Evolutionary conservation across 2,329 filamentous ascomycete genomes (phyloP).

Genomic region (Cyclaneusma minus): DNA sequence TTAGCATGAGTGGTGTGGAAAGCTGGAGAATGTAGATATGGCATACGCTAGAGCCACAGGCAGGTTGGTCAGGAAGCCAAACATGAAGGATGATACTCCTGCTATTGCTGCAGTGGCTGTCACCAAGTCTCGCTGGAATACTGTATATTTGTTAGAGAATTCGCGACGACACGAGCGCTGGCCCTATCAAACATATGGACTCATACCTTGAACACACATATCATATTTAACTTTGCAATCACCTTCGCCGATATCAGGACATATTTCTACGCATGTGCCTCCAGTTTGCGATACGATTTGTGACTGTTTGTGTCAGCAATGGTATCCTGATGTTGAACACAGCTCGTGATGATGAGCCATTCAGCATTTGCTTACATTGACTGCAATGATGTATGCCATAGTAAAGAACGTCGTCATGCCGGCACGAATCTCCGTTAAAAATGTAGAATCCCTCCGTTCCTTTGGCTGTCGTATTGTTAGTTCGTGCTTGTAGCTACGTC

Average conservation of each 20-base stretch:
- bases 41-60: conserved; percentile 60
- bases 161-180: not conserved
- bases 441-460: conserved; percentile 51
- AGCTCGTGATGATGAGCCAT: not conserved
- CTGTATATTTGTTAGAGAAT: conserved; percentile 28
- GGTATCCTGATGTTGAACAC: conserved; percentile 11
- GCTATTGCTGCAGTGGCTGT: conserved; percentile 73
- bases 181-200: no score
- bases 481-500: not conserved
- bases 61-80: conserved; percentile 70
- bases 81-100: conserved; percentile 58
- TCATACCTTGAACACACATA: no score
- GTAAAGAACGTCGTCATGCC: conserved; percentile 68
- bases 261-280: conserved; percentile 60
- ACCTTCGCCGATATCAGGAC: no score
- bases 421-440: conserved; percentile 65
- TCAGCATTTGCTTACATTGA: conserved; percentile 31
- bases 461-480: conserved; percentile 31
- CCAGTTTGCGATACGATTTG: conserved; percentile 61
- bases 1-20: conserved; percentile 1
- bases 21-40: not conserved
- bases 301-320: conserved; percentile 32
- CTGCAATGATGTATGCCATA: conserved; percentile 76
- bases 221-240: conserved; percentile 36
- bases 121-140: conserved; percentile 60